phyloP scores from a whole-genome alignment of 495 filamentous ascomycete species.

The Xylaria sp. region DNA sequence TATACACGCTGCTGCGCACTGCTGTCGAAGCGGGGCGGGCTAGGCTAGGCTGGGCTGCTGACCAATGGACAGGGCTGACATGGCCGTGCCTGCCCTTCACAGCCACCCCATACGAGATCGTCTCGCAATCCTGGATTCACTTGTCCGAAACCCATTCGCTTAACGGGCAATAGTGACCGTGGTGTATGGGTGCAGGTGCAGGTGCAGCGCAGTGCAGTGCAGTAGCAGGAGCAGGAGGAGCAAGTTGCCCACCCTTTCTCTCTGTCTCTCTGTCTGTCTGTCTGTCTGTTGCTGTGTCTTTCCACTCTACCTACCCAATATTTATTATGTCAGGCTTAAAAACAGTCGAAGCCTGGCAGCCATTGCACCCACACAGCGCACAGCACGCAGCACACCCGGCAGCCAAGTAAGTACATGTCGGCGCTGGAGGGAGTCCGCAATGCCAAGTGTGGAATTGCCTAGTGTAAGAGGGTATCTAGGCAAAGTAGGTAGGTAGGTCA shows the following conservation, averaged over 20 bases:
- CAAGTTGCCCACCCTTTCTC: not conserved
- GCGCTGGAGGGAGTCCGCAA: not conserved
- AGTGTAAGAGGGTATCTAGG: too few species aligned
- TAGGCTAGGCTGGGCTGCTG: slow-evolving; percentile 29
- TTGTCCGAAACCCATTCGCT: slow-evolving; percentile 27
- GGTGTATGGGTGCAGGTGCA: not conserved
- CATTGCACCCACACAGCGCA: not conserved
- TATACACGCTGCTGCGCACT: not conserved
- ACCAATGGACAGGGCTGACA: slow-evolving; percentile 27
- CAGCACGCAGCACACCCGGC: not conserved
- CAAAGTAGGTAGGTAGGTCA: too few species aligned
- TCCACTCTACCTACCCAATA: too few species aligned
- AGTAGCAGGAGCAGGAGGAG: not conserved
- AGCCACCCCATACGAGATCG: slow-evolving; percentile 18
- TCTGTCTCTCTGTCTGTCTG: not conserved
- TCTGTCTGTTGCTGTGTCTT: too few species aligned
- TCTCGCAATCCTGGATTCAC: slow-evolving; percentile 23
- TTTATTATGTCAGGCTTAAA: not conserved
- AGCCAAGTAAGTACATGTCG: not conserved
- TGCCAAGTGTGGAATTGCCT: not conserved
- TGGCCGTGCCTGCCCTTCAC: slow-evolving; percentile 5
- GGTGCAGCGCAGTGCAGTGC: not conserved
- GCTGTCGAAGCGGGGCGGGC: slow-evolving; percentile 25
- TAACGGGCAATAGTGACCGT: slow-evolving; percentile 17
- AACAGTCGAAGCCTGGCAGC: not conserved